These are phyloP conservation scores for Rhizophora mangle DNA, from an alignment of 345 rosid genomes.

Conservation along the genomic window DNA sequence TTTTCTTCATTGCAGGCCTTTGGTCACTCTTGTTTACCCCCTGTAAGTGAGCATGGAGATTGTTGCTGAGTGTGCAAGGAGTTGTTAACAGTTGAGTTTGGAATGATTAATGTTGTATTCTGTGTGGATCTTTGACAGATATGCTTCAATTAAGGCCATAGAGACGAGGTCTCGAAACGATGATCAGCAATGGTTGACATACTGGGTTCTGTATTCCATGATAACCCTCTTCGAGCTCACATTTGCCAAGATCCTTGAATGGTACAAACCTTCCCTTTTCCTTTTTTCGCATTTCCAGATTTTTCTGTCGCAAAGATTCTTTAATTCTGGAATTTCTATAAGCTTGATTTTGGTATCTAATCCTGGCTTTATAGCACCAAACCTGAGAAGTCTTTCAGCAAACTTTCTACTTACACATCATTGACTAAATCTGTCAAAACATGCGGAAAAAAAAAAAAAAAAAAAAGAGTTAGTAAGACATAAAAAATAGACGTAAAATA, in stretches of 20 bases:
- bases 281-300: background rate
- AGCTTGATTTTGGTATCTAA: too few relatives aligned
- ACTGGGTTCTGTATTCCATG: constrained; percentile 85
- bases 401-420: too few relatives aligned
- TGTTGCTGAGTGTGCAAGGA: background rate
- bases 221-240: constrained; percentile 75
- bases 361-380: too few relatives aligned
- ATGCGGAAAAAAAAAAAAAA: too few relatives aligned
- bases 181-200: constrained; percentile 81
- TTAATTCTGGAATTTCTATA: too few relatives aligned
- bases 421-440: too few relatives aligned
- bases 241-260: constrained; percentile 52
- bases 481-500: too few relatives aligned
- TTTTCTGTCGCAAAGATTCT: too few relatives aligned
- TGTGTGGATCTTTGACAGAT: constrained; percentile 29
- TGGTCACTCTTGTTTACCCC: constrained; percentile 32
- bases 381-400: too few relatives aligned
- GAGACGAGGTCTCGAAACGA: constrained; percentile 58
- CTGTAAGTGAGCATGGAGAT: constrained; percentile 16
- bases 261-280: constrained; percentile 21
- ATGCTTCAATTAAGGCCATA: constrained; percentile 71
- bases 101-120: background rate
- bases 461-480: too few relatives aligned
- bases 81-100: background rate
- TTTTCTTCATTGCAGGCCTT: constrained; percentile 21